These are phyloP conservation scores for Alloteropsis semialata DNA, from an alignment of 176 grass and related monocot genomes.

Conservation along the genomic window DNA sequence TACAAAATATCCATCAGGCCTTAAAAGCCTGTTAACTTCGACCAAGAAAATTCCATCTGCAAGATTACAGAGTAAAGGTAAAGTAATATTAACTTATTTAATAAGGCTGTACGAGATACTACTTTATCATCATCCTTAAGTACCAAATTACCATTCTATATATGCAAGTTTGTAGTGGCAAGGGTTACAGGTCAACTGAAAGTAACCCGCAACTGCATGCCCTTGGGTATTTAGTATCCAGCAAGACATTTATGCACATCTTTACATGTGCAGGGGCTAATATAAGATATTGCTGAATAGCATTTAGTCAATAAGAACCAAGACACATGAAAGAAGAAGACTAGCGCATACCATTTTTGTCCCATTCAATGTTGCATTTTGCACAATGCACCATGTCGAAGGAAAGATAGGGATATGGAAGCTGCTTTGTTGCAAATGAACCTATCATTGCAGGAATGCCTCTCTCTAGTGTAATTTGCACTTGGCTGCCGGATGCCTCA, in stretches of 20 bases:
- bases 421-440: constrained; percentile 80
- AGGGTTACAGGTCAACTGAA: not conserved
- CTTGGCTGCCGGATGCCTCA: constrained; percentile 92
- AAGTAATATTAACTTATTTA: not conserved
- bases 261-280: not conserved
- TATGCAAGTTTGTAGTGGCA: not conserved
- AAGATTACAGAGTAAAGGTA: constrained; percentile 20
- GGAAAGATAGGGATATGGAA: constrained; percentile 91
- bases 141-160: not conserved
- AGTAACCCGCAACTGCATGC: constrained; percentile 6
- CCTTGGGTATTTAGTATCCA: constrained; percentile 13
- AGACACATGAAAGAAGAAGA: not conserved
- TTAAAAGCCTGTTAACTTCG: constrained; percentile 96
- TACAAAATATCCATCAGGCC: constrained; percentile 95
- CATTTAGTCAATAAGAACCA: not conserved
- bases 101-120: constrained; percentile 11
- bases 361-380: constrained; percentile 87
- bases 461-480: constrained; percentile 98
- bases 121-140: not conserved
- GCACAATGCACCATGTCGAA: constrained; percentile 98
- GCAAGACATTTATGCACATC: not conserved
- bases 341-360: constrained; percentile 67
- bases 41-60: constrained; percentile 91
- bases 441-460: constrained; percentile 94
- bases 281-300: not conserved